phyloP scores from a whole-genome alignment of 805 yeast genomes.

The Metahyphopichia silvanorum region DNA sequence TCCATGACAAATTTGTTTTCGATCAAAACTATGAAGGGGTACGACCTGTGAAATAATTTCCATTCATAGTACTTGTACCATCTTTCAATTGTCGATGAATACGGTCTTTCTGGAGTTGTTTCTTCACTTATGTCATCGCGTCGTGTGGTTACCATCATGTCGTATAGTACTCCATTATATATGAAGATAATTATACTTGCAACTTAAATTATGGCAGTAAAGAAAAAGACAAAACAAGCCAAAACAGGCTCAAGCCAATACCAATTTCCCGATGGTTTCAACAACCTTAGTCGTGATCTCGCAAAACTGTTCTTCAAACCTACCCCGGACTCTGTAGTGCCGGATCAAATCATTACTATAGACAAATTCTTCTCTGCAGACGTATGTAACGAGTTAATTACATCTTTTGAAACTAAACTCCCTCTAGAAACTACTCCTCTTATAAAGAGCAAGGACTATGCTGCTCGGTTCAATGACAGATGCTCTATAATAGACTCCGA shows the following conservation, averaged over 20 bases:
- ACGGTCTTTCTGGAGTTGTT: too few species aligned
- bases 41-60: too few species aligned
- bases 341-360: constrained; percentile 39
- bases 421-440: constrained; percentile 47
- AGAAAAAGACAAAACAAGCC: background rate
- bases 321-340: constrained; percentile 18
- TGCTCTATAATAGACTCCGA: constrained; percentile 34
- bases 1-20: too few species aligned
- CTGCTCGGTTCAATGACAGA: constrained; percentile 57
- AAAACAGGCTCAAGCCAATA: constrained; percentile 1
- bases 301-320: constrained; percentile 19
- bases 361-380: constrained; percentile 34
- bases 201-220: too few species aligned
- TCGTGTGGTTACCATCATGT: too few species aligned
- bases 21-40: too few species aligned
- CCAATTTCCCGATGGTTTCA: constrained; percentile 15
- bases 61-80: too few species aligned
- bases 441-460: constrained; percentile 49
- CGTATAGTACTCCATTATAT: too few species aligned
- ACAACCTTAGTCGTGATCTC: constrained; percentile 7
- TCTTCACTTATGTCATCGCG: too few species aligned
- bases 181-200: too few species aligned
- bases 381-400: constrained; percentile 39
- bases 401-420: constrained; percentile 21
- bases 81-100: too few species aligned